phyloP scores from a whole-genome alignment of 2,329 filamentous ascomycete species.

The Exophiala oligosperma region DNA sequence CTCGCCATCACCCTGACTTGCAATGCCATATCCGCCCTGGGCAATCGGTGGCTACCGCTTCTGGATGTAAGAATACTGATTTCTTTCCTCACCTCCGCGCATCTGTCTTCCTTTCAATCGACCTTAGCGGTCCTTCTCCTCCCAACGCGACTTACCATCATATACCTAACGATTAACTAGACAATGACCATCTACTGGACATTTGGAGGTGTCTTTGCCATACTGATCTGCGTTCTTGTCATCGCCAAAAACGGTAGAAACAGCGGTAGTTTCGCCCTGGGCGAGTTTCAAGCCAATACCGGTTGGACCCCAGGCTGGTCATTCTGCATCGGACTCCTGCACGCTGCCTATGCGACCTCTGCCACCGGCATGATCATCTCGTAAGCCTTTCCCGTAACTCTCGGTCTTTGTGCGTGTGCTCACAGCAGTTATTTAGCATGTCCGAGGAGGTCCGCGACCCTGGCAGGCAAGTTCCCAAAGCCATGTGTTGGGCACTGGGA shows the following conservation, averaged over 20 bases:
- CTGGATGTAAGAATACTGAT: slow-evolving; percentile 62
- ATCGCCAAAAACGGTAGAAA: slow-evolving; percentile 69
- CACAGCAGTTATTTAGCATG: slow-evolving; percentile 52
- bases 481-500: slow-evolving; percentile 67
- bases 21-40: slow-evolving; percentile 53
- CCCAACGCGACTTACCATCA: not conserved
- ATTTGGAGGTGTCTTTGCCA: slow-evolving; percentile 67
- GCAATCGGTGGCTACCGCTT: slow-evolving; percentile 55
- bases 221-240: slow-evolving; percentile 62
- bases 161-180: slow-evolving; percentile 38
- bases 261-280: slow-evolving; percentile 63
- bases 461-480: slow-evolving; percentile 55
- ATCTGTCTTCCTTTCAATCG: too few species aligned
- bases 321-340: slow-evolving; percentile 70
- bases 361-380: slow-evolving; percentile 79
- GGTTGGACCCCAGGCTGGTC: slow-evolving; percentile 73
- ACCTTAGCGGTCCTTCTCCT: too few species aligned
- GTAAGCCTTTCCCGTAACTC: slow-evolving; percentile 46
- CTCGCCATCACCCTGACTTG: slow-evolving; percentile 50
- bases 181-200: slow-evolving; percentile 75
- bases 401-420: slow-evolving; percentile 9
- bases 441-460: slow-evolving; percentile 70
- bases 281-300: slow-evolving; percentile 66
- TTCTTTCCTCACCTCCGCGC: not conserved
- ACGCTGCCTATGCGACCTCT: slow-evolving; percentile 72